phyloP scores from a whole-genome alignment of 768 basidiomycete species.

The Holtermannia corniformis region DNA sequence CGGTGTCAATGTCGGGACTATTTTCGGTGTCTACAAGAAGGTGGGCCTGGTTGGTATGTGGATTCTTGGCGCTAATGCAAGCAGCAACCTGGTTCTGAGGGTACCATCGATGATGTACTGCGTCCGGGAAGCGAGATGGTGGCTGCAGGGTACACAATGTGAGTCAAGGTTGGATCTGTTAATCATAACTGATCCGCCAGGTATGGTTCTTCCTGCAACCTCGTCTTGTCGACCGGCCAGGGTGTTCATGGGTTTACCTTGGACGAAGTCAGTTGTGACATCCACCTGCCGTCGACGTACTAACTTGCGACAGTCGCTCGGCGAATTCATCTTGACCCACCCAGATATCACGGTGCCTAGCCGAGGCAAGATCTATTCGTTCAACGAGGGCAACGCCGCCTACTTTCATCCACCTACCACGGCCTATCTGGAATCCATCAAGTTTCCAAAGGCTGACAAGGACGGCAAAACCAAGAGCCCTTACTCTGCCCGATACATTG shows the following conservation, averaged over 20 bases:
- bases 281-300: not conserved
- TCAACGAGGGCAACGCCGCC: conserved; percentile 97
- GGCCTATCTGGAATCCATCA: conserved; percentile 71
- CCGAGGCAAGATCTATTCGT: conserved; percentile 97
- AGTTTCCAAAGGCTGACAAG: conserved; percentile 38
- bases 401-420: conserved; percentile 86
- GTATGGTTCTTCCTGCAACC: conserved; percentile 92
- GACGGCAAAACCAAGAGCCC: conserved; percentile 40
- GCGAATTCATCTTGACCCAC: conserved; percentile 98
- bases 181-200: conserved; percentile 37
- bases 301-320: conserved; percentile 51
- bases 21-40: conserved; percentile 91
- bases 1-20: conserved; percentile 80
- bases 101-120: conserved; percentile 77
- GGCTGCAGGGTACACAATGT: conserved; percentile 96
- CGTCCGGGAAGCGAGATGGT: conserved; percentile 95
- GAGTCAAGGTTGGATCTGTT: conserved; percentile 31
- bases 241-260: conserved; percentile 98
- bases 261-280: conserved; percentile 51
- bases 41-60: conserved; percentile 48
- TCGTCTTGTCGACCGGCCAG: conserved; percentile 86
- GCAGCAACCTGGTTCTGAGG: conserved; percentile 65
- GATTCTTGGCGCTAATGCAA: conserved; percentile 5
- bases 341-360: conserved; percentile 89
- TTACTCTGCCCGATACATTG: conserved; percentile 61